phyloP scores from a whole-genome alignment of 805 yeast species.

The Candida palmyrensis region DNA sequence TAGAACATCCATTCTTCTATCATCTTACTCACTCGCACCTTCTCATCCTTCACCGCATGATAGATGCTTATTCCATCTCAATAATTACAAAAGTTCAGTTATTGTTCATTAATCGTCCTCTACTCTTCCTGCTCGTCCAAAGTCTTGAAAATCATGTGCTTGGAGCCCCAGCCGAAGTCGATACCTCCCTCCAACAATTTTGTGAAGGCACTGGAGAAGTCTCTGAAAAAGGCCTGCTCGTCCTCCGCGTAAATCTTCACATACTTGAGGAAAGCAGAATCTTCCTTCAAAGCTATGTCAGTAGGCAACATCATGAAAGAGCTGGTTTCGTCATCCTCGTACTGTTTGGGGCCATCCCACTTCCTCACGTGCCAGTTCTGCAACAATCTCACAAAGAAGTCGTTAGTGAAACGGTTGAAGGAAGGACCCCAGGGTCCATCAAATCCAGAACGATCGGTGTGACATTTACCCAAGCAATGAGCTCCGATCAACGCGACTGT shows the following conservation, averaged over 20 bases:
- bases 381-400: conserved; percentile 32
- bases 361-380: conserved; percentile 50
- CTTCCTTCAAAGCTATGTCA: conserved; percentile 50
- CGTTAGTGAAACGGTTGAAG: conserved; percentile 36
- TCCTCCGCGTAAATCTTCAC: conserved; percentile 47
- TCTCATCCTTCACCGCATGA: too few species aligned
- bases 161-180: conserved; percentile 45
- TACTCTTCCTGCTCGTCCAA: conserved; percentile 58
- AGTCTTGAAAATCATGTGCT: conserved; percentile 52
- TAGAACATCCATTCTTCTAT: too few species aligned
- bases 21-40: too few species aligned
- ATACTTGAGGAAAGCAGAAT: conserved; percentile 38
- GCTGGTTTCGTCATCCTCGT: conserved; percentile 33
- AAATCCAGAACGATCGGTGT: conserved; percentile 30
- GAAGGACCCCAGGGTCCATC: conserved; percentile 44
- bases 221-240: conserved; percentile 44
- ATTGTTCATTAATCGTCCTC: neutral
- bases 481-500: conserved; percentile 40
- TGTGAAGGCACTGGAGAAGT: conserved; percentile 42
- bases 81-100: too few species aligned
- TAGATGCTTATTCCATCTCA: too few species aligned
- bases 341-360: conserved; percentile 39
- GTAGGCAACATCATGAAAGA: conserved; percentile 54
- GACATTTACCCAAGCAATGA: conserved; percentile 38
- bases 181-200: conserved; percentile 42